Percentiles rank a stretch among this genome's conserved stretches.
phyloP scores from a whole-genome alignment of 805 yeast genomes.

The Huiozyma sinensis region DNA sequence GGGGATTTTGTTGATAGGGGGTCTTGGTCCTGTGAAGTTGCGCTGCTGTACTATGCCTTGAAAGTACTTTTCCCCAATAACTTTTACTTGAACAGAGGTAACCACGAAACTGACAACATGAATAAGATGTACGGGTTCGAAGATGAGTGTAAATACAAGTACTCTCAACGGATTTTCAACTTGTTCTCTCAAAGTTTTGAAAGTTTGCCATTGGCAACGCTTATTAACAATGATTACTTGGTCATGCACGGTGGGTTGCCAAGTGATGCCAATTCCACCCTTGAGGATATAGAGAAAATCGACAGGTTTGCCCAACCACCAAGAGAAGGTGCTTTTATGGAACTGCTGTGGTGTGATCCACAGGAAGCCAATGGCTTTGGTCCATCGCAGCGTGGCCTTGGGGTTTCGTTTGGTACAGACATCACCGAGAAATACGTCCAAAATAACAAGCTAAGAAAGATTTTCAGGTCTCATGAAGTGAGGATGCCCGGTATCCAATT shows the following conservation, averaged over 20 bases:
- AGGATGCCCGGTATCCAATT: slow-evolving; percentile 81
- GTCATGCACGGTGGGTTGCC: slow-evolving; percentile 96
- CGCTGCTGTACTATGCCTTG: slow-evolving; percentile 63
- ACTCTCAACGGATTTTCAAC: slow-evolving; percentile 65
- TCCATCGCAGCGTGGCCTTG: slow-evolving; percentile 89
- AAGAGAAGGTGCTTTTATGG: slow-evolving; percentile 89
- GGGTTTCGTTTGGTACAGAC: slow-evolving; percentile 95
- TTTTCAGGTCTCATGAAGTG: slow-evolving; percentile 92
- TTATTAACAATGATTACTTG: slow-evolving; percentile 67
- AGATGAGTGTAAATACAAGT: slow-evolving; percentile 90
- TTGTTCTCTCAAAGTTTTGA: slow-evolving; percentile 82
- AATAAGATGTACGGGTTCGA: slow-evolving; percentile 93
- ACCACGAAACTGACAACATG: slow-evolving; percentile 95
- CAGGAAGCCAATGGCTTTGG: slow-evolving; percentile 68
- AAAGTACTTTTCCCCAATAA: slow-evolving; percentile 65
- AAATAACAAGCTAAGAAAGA: slow-evolving; percentile 58
- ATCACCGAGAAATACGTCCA: slow-evolving; percentile 72
- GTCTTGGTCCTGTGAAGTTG: slow-evolving; percentile 96
- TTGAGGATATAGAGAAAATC: slow-evolving; percentile 63
- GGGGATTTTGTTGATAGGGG: slow-evolving; percentile 99
- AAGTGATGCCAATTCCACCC: slow-evolving; percentile 58
- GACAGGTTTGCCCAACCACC: slow-evolving; percentile 82
- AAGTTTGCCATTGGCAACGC: slow-evolving; percentile 73
- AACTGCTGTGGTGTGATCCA: slow-evolving; percentile 95
- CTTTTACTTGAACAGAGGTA: slow-evolving; percentile 80